Evolutionary conservation across 495 filamentous ascomycete species (phyloP).

Genomic region (Penicillium psychrofluorescens): DNA sequence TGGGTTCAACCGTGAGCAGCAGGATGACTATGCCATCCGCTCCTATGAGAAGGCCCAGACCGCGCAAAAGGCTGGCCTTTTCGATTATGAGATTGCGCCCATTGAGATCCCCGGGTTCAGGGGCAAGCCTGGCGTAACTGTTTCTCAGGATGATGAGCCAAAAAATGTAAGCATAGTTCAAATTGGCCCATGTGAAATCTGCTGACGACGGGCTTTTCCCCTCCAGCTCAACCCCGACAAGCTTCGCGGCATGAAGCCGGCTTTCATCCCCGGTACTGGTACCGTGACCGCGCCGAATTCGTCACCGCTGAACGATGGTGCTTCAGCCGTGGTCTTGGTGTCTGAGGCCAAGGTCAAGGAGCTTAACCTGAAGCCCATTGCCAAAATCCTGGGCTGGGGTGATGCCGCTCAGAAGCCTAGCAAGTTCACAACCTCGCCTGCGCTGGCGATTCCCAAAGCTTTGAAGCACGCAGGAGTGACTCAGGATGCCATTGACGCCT

Average conservation of each 20-base stretch:
- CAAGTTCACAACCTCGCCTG: slow-evolving; percentile 92
- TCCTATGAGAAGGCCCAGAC: slow-evolving; percentile 86
- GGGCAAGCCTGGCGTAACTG: slow-evolving; percentile 75
- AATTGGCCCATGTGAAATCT: not conserved
- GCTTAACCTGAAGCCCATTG: slow-evolving; percentile 81
- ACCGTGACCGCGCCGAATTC: slow-evolving; percentile 98
- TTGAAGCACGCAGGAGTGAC: slow-evolving; percentile 81
- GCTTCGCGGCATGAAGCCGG: slow-evolving; percentile 73
- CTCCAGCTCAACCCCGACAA: slow-evolving; percentile 81
- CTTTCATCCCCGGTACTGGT: slow-evolving; percentile 71
- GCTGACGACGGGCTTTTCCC: slow-evolving; percentile 11
- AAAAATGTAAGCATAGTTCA: slow-evolving; percentile 58
- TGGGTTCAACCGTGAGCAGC: slow-evolving; percentile 67
- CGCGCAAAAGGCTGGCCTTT: slow-evolving; percentile 69
- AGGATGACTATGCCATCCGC: slow-evolving; percentile 90
- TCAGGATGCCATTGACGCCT: slow-evolving; percentile 73
- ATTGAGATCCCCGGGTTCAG: slow-evolving; percentile 81
- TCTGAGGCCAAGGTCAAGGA: slow-evolving; percentile 85
- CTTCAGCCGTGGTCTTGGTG: slow-evolving; percentile 81
- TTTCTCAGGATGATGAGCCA: slow-evolving; percentile 88
- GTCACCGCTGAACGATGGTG: slow-evolving; percentile 90
- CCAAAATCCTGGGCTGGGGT: slow-evolving; percentile 93
- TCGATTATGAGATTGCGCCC: slow-evolving; percentile 81
- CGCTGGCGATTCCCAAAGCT: slow-evolving; percentile 95
- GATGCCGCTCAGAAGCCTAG: slow-evolving; percentile 84